Evolutionary conservation across 2,329 filamentous ascomycete species (phyloP), one percentile per base, ranked within the genome.

Genomic region (Thelonectria blattea): DNA sequence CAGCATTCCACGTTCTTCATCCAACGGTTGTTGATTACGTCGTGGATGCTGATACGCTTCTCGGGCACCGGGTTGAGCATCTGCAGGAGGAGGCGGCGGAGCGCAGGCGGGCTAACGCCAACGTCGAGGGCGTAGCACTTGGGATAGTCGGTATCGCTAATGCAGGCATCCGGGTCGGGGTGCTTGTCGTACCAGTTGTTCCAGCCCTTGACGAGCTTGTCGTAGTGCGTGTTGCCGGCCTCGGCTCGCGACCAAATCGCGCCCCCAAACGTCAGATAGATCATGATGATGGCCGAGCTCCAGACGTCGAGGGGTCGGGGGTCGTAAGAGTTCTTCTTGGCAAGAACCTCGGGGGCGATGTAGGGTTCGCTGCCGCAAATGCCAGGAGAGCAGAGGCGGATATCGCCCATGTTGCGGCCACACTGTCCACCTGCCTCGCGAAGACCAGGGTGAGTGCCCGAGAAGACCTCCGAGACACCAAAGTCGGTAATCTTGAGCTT

Each of bases 401-500:
- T 74, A 5, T 89, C 86, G 27, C 83, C 84, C 86, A 93, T 92
- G 65, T 88, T 85, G 71, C 85, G 84, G 49, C 90, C 91, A 74
- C 90, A 93, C 70, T 90, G 84, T 56, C 91, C 90, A 52, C 87
- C 87, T 12, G 90, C 85, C 68, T 89, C 86, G 61, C 90, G 84
- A 42, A 93, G 78, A 30, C 92, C 92, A 0, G 92, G 92, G 74
- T 96, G 92, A 52, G 88, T 88, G 41, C 92, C 92, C 55, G 84
- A 86, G 72, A 96, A 96, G 17, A 96, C 90, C 73, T 95, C 91
- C 0, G 91, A 93, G 14, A 94, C 91, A 54, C 93, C 93, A 78
- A 97, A 96, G 74, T 97, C 93, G 51, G 92, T 93, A 61, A 97
- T 93, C 78, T 96, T 96, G 57, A 96, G 82, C 74, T 92, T 89